Percentiles rank a stretch among this genome's conserved stretches.
phyloP scores from a whole-genome alignment of 2,329 filamentous ascomycete species.

The Coniella vitis region DNA sequence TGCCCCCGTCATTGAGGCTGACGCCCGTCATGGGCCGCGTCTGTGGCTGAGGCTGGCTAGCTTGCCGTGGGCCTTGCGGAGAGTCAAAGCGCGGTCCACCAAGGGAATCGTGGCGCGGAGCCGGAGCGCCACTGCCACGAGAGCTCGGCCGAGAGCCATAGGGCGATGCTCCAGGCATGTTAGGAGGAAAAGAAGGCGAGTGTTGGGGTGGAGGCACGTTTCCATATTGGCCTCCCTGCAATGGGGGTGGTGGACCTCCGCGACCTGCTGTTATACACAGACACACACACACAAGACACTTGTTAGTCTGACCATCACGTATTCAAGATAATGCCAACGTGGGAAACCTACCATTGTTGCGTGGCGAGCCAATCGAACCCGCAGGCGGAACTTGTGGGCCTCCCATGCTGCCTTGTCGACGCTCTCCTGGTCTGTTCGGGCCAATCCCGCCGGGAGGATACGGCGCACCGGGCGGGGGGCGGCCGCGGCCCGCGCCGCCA shows the following conservation, averaged over 20 bases:
- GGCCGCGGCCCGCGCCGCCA: constrained; percentile 27
- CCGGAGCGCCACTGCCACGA: constrained; percentile 10
- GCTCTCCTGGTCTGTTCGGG: constrained; percentile 5
- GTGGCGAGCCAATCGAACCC: constrained; percentile 10
- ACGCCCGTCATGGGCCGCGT: constrained; percentile 6
- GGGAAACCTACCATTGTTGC: constrained; percentile 11
- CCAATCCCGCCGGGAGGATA: constrained; percentile 2
- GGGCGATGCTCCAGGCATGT: constrained; percentile 21
- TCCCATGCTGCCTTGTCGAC: constrained; percentile 18
- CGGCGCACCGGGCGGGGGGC: constrained; percentile 28
- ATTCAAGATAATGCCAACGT: too few relatives aligned
- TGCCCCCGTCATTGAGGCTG: constrained; percentile 21
- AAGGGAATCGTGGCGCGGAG: background rate
- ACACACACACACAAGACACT: constrained; percentile 33
- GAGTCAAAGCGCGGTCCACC: background rate
- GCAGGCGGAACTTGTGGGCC: background rate
- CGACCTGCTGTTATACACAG: constrained; percentile 22
- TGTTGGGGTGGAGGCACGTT: constrained; percentile 1
- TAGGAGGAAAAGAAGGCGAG: constrained; percentile 18
- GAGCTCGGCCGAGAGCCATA: constrained; percentile 8
- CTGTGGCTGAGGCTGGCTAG: constrained; percentile 7
- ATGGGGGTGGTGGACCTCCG: constrained; percentile 6
- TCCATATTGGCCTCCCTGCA: constrained; percentile 9
- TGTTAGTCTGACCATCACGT: constrained; percentile 17
- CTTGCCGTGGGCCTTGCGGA: constrained; percentile 1